These are phyloP conservation scores for Diaporthe amygdali DNA, from an alignment of 2,329 filamentous ascomycete genomes.

Conservation along the genomic window DNA sequence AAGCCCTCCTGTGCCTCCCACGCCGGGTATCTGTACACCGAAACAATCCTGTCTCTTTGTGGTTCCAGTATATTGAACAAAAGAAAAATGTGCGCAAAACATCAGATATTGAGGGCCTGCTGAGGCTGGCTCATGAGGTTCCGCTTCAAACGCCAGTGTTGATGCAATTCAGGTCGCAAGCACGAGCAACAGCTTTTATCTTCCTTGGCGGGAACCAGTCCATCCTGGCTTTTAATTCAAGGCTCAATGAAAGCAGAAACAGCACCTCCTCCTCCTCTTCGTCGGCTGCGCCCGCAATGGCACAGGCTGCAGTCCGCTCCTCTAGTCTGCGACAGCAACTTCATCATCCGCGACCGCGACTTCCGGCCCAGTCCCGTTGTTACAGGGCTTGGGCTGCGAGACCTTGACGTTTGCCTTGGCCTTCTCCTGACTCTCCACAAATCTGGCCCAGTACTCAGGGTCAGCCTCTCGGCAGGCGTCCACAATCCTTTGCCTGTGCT, in stretches of 20 bases:
- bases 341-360: slow-evolving; percentile 4
- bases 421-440: slow-evolving; percentile 67
- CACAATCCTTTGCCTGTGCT: slow-evolving; percentile 57
- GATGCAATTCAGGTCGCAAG: slow-evolving; percentile 7
- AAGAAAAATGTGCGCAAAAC: not conserved
- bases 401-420: slow-evolving; percentile 57
- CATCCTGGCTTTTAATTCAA: not conserved
- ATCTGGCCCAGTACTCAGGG: slow-evolving; percentile 67
- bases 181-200: not conserved
- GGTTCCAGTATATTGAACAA: not conserved
- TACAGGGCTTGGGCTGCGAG: slow-evolving; percentile 23
- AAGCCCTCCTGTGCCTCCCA: not conserved
- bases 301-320: not conserved
- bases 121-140: not conserved
- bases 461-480: slow-evolving; percentile 62
- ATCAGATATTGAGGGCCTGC: not conserved
- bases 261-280: not conserved
- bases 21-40: slow-evolving; percentile 1
- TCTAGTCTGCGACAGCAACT: slow-evolving; percentile 2
- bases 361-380: not conserved
- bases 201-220: not conserved
- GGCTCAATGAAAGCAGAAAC: not conserved
- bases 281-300: too few species aligned
- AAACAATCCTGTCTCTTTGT: not conserved
- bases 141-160: slow-evolving; percentile 4